Evolutionary conservation across 495 filamentous ascomycete species (phyloP).

Genomic region (Viridothelium virens): DNA sequence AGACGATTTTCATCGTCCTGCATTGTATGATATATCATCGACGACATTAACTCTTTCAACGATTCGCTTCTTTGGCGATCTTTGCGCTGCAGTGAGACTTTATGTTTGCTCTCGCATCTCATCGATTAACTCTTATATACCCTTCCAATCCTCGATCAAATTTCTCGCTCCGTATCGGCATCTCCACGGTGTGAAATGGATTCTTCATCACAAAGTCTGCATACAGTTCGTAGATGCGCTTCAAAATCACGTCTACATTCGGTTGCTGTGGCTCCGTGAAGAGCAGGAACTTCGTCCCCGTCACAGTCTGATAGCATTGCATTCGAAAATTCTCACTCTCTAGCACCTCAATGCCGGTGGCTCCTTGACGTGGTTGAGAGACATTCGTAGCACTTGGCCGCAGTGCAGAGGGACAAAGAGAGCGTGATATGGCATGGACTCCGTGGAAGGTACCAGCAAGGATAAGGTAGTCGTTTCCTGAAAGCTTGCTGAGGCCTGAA

Average conservation of each 20-base stretch:
- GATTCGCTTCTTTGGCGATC: background rate
- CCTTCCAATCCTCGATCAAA: slow-evolving; percentile 79
- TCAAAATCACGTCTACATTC: slow-evolving; percentile 73
- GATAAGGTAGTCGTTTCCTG: slow-evolving; percentile 89
- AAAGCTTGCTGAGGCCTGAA: slow-evolving; percentile 71
- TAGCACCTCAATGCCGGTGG: slow-evolving; percentile 76
- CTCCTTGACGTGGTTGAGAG: slow-evolving; percentile 46
- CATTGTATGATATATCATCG: background rate
- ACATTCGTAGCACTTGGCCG: slow-evolving; percentile 29
- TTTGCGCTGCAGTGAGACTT: background rate
- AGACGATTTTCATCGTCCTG: background rate
- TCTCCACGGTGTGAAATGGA: slow-evolving; percentile 95
- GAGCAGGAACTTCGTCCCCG: slow-evolving; percentile 89
- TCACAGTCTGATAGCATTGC: slow-evolving; percentile 89
- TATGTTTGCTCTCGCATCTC: background rate
- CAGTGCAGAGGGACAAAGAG: slow-evolving; percentile 42
- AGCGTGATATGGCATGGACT: slow-evolving; percentile 85
- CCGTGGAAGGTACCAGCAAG: slow-evolving; percentile 98
- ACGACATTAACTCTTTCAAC: background rate
- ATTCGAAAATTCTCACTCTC: slow-evolving; percentile 87
- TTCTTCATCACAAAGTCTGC: slow-evolving; percentile 99
- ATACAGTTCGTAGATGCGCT: slow-evolving; percentile 87
- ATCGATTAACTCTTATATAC: slow-evolving; percentile 42
- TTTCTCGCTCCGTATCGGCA: slow-evolving; percentile 90
- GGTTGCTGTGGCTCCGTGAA: slow-evolving; percentile 89